Percentiles rank a stretch among this genome's conserved stretches.
Evolutionary conservation across 371 early-diverging fungal species (phyloP).

Genomic region (Pancytospora philotis): DNA sequence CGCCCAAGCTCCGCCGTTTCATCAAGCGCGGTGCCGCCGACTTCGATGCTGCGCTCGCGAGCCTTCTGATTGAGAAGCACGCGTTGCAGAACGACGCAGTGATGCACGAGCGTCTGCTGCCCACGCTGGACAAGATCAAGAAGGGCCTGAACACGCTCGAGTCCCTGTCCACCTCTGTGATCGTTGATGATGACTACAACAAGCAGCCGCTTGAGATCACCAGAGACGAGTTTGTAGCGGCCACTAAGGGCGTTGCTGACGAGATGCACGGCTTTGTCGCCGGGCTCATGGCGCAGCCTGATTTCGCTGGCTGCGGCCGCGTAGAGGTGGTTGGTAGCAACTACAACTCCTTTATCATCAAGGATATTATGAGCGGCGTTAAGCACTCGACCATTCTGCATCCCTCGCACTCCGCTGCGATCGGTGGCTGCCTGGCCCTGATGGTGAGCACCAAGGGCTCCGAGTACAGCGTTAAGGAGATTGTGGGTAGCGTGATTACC

Average conservation of each 20-base stretch:
- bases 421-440: slow-evolving; percentile 37
- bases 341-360: slow-evolving; percentile 25
- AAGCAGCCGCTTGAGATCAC: slow-evolving; percentile 27
- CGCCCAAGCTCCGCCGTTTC: slow-evolving; percentile 16
- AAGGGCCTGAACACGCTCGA: slow-evolving; percentile 38
- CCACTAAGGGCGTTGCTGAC: slow-evolving; percentile 8
- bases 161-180: slow-evolving; percentile 10
- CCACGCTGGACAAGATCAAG: slow-evolving; percentile 38
- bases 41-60: slow-evolving; percentile 46
- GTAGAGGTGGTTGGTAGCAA: slow-evolving; percentile 53
- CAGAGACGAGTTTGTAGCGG: slow-evolving; percentile 35
- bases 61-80: slow-evolving; percentile 39
- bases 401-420: slow-evolving; percentile 34
- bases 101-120: slow-evolving; percentile 21
- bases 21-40: slow-evolving; percentile 44
- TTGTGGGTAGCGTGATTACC: slow-evolving; percentile 25
- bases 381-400: slow-evolving; percentile 14
- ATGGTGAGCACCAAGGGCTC: slow-evolving; percentile 25
- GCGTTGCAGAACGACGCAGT: slow-evolving; percentile 22
- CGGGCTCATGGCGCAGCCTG: slow-evolving; percentile 11
- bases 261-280: slow-evolving; percentile 41
- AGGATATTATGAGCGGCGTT: slow-evolving; percentile 26
- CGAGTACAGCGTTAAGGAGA: slow-evolving; percentile 36
- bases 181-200: slow-evolving; percentile 25
- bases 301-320: slow-evolving; percentile 3